A percentile compares a stretch with the other conserved stretches of the same genome.
phyloP scores from a whole-genome alignment of 768 basidiomycete species.

The Cystofilobasidium bisporidii region DNA sequence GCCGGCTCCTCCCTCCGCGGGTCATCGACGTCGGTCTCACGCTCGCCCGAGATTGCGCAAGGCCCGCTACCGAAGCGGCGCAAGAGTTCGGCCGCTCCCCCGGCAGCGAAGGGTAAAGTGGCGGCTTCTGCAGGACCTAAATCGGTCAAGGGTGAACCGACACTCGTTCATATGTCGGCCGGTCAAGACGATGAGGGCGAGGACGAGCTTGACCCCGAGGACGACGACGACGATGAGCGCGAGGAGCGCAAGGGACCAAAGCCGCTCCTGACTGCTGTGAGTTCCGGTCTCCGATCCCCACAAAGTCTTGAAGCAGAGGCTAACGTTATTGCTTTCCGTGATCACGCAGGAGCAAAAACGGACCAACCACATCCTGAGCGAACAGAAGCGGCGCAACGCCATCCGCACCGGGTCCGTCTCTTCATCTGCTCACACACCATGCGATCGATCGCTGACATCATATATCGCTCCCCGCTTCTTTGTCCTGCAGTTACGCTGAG shows the following conservation, averaged over 20 bases:
- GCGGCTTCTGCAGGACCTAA: background rate
- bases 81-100: background rate
- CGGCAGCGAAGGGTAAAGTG: background rate
- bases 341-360: conserved; percentile 53
- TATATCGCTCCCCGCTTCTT: background rate
- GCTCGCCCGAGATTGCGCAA: background rate
- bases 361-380: conserved; percentile 86
- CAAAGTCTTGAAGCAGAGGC: too few species aligned
- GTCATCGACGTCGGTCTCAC: background rate
- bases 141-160: too few species aligned
- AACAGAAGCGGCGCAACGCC: conserved; percentile 84
- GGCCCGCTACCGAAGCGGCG: background rate
- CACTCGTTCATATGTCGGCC: too few species aligned
- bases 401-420: conserved; percentile 70
- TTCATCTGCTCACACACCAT: too few species aligned
- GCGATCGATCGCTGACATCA: background rate
- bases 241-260: background rate
- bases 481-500: conserved; percentile 18
- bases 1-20: background rate
- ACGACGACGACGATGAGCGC: background rate
- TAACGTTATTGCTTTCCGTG: too few species aligned
- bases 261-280: background rate
- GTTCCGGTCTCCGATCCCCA: background rate
- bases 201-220: conserved; percentile 2
- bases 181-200: conserved; percentile 4